Conservation (phyloP, 163 green algal genomes). For the Scenedesmus sp. region DNA sequence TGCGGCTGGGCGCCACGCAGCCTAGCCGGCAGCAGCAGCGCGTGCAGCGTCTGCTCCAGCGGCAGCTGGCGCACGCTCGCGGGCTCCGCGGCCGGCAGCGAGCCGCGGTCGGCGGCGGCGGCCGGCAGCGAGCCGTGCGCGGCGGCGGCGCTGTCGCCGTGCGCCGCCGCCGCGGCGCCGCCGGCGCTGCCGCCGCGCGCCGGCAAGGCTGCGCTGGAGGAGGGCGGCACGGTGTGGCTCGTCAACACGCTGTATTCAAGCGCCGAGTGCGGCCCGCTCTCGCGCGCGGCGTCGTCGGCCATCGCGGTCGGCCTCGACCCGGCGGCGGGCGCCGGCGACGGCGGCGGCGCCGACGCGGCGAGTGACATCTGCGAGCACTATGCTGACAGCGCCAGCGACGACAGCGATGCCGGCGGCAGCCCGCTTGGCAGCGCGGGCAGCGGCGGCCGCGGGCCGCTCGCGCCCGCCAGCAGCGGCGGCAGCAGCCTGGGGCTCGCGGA, state of each 20-base stretch:
- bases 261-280: not conserved
- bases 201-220: too few relatives aligned
- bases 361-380: constrained; percentile 24
- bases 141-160: too few relatives aligned
- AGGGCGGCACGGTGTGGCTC: not conserved
- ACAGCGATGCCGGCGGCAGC: not conserved
- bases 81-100: too few relatives aligned
- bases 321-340: too few relatives aligned
- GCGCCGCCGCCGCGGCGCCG: too few relatives aligned
- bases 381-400: not conserved
- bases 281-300: constrained; percentile 2
- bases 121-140: not conserved
- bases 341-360: too few relatives aligned
- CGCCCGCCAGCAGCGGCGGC: not conserved
- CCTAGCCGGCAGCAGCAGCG: too few relatives aligned
- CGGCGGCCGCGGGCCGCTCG: not conserved
- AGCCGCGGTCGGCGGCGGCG: not conserved
- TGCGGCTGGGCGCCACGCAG: too few relatives aligned
- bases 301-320: constrained; percentile 2
- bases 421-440: not conserved
- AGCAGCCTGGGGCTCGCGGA: too few relatives aligned
- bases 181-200: too few relatives aligned
- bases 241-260: constrained; percentile 29
- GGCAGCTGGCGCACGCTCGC: too few relatives aligned
- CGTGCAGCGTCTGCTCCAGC: too few relatives aligned